A percentile compares a stretch with the other conserved stretches of the same genome.
Evolutionary conservation across 805 yeast genomes (phyloP).

Genomic region (Nakazawaea molendinolei): DNA sequence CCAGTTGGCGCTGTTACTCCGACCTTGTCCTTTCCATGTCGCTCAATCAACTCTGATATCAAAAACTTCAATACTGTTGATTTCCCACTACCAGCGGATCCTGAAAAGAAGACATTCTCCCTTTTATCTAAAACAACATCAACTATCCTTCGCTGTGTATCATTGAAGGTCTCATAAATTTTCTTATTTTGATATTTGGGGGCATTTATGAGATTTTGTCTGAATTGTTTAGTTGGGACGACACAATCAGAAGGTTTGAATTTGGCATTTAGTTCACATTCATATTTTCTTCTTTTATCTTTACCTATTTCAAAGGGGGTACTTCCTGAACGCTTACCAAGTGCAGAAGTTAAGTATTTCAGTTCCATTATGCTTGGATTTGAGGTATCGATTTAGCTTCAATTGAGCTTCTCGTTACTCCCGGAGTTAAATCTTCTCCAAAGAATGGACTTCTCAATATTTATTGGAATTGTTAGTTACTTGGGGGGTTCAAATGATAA

Average conservation of each 20-base stretch:
- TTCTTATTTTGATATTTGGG: not conserved
- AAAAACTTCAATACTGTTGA: constrained; percentile 61
- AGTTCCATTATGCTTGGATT: no score
- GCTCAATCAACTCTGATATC: constrained; percentile 41
- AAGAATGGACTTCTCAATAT: no score
- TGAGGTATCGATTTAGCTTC: no score
- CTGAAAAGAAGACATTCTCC: constrained; percentile 64
- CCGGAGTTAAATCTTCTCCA: no score
- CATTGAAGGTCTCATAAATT: not conserved
- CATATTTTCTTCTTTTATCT: constrained; percentile 51
- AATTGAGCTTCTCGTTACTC: no score
- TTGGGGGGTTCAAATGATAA: no score
- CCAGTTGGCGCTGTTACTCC: constrained; percentile 96
- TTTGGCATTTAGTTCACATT: not conserved
- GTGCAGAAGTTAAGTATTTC: no score
- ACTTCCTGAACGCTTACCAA: no score
- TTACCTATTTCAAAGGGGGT: no score
- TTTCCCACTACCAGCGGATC: constrained; percentile 86
- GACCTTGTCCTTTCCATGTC: constrained; percentile 42
- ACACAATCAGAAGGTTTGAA: constrained; percentile 1
- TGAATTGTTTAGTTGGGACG: not conserved
- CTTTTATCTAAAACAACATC: constrained; percentile 43
- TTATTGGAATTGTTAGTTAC: no score
- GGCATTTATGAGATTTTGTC: not conserved
- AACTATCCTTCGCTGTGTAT: constrained; percentile 35